Percentiles rank a stretch among this genome's conserved stretches.
These are phyloP conservation scores for Aspergillus pseudoviridinutans DNA, from an alignment of 2,329 filamentous ascomycete genomes.

Conservation along the genomic window DNA sequence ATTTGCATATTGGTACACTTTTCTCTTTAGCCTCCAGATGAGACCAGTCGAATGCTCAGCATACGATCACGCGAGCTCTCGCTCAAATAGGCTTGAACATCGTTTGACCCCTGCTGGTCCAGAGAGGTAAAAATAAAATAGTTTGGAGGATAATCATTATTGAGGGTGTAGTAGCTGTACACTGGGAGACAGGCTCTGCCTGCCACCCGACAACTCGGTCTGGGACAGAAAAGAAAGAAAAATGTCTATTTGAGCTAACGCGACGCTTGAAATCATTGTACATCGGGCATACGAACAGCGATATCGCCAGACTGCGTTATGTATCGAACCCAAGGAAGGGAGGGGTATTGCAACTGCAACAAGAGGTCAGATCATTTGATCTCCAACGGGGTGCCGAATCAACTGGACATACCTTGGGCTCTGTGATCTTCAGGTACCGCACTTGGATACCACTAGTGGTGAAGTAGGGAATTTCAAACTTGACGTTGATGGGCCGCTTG, in stretches of 20 bases:
- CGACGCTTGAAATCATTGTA: slow-evolving; percentile 53
- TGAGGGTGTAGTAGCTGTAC: neutral
- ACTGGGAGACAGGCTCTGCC: slow-evolving; percentile 2
- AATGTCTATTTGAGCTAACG: slow-evolving; percentile 4
- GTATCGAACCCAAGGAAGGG: slow-evolving; percentile 94
- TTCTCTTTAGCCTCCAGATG: neutral
- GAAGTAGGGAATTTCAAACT: slow-evolving; percentile 99
- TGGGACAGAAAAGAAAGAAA: neutral
- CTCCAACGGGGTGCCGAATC: neutral
- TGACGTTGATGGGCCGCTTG: slow-evolving; percentile 96
- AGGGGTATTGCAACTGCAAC: slow-evolving; percentile 93
- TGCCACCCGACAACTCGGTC: no score
- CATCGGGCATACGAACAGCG: slow-evolving; percentile 89
- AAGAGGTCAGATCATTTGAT: neutral
- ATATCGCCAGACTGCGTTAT: slow-evolving; percentile 98
- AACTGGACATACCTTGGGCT: slow-evolving; percentile 75
- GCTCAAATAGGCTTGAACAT: neutral
- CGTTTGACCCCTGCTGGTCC: neutral
- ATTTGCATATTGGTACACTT: neutral
- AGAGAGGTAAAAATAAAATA: neutral
- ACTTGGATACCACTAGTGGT: slow-evolving; percentile 99
- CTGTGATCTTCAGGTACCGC: slow-evolving; percentile 97
- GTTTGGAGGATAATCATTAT: neutral
- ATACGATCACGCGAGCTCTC: neutral
- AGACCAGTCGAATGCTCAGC: neutral